Evolutionary conservation across 805 yeast species (phyloP).

Genomic region (Lipomyces yamanashiensis): DNA sequence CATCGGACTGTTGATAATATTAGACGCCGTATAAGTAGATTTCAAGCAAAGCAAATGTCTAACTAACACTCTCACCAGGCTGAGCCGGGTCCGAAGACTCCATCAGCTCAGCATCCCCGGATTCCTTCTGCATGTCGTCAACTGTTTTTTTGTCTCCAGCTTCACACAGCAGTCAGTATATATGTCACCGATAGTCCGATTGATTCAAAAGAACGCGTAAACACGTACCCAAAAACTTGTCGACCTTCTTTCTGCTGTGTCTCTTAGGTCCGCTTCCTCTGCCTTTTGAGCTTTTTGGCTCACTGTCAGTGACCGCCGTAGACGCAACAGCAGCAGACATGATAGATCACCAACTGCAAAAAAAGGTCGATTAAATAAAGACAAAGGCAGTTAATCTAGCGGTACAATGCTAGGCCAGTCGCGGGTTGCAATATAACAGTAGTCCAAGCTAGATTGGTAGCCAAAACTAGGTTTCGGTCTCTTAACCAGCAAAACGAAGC

Average conservation of each 20-base stretch:
- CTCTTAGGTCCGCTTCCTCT: slow-evolving; percentile 1
- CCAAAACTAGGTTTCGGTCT: no score
- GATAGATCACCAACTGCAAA: background rate
- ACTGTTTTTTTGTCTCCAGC: slow-evolving; percentile 29
- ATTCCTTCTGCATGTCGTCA: slow-evolving; percentile 12
- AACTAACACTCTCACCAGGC: slow-evolving; percentile 28
- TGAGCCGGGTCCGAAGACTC: slow-evolving; percentile 27
- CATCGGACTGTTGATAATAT: slow-evolving; percentile 41
- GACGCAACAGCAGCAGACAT: background rate
- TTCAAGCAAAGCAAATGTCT: background rate
- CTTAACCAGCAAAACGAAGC: background rate
- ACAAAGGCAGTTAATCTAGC: no score
- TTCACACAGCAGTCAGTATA: background rate
- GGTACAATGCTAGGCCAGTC: no score
- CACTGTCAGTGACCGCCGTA: background rate
- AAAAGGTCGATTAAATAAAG: no score
- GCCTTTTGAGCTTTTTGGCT: background rate
- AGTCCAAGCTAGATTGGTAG: no score
- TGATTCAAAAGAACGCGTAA: background rate
- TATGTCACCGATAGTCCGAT: background rate
- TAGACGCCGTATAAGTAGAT: background rate
- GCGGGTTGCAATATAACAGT: no score
- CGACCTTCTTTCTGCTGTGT: slow-evolving; percentile 18
- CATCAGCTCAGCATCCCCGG: slow-evolving; percentile 16
- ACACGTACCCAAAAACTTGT: slow-evolving; percentile 23